Base-by-base conservation (phyloP, 2,329 filamentous ascomycete genomes). In the Penicillium sp. region DNA sequence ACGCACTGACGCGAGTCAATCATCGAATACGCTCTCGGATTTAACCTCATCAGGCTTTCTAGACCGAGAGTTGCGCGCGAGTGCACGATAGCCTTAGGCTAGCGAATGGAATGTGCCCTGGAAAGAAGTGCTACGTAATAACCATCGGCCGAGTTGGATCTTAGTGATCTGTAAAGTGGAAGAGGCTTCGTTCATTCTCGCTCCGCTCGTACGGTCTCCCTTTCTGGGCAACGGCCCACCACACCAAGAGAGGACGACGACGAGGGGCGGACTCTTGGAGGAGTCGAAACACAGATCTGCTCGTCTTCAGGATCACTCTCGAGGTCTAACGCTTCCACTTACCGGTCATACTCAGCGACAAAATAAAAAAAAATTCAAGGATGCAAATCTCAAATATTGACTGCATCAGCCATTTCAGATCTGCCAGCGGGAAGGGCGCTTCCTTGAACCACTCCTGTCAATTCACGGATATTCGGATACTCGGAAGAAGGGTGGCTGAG, bases 181-280 rank as follows among this genome's bases (percentile, higher is more conserved):
- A 16, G 19, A 19, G n/a, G 3, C 26, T 53, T 38, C 51, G 25
- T 38, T 37, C 28, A 30, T 58, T 46, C 28, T 52, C 37, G 55
- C 22, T 52, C 55, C 55, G 48, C 45, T 51, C 55, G 37, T 57
- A 57, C 46, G 37, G 22, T 49, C 30, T 28, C 13, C 45, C 25
- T 37, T 42, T 43, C 38, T 42, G 26, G 35, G 45, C 48, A 30
- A 16, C 3, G 8, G 11, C 6, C 33, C 33, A 26, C 51, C 33
- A 22, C 30, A 16, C 10, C 28, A 45, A 30, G 22, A 13, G 10
- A 49, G 33, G 43, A 28, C 35, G 38, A 22, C 19, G 19, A 22
- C 19, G n/a, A 22, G 10, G 22, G 25, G 55, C 22, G 49, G 51
- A 40, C 14, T 26, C 33, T 16, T 19, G 51, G 51, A 40, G 51